A percentile compares a stretch with the other conserved stretches of the same genome.
These are phyloP conservation scores for Fraxinus sp. DNA, from an alignment of 305 asterid genomes.

Conservation along the genomic window DNA sequence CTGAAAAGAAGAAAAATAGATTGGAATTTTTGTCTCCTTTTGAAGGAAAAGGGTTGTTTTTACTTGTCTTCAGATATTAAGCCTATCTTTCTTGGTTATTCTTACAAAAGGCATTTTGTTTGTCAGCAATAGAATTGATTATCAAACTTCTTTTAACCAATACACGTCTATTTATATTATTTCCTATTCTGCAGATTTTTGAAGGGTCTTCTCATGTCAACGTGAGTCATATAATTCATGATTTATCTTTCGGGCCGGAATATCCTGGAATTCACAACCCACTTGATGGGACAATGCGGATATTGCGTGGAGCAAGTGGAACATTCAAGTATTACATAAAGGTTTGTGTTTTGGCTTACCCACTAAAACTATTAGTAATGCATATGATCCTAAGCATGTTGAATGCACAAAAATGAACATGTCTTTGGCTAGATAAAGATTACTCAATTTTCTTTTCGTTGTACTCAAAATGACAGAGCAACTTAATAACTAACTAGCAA, in stretches of 20 bases:
- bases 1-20: neutral
- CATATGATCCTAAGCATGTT: neutral
- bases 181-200: constrained; percentile 68
- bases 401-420: neutral
- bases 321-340: constrained; percentile 97
- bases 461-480: neutral
- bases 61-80: neutral
- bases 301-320: constrained; percentile 83
- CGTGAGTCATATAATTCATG: constrained; percentile 91
- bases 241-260: constrained; percentile 91
- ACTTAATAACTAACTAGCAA: neutral
- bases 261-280: constrained; percentile 98
- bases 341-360: constrained; percentile 45
- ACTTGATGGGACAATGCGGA: constrained; percentile 82
- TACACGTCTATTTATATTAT: constrained; percentile 5
- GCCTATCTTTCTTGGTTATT: neutral
- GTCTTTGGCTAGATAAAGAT: constrained; percentile 16
- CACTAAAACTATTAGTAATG: neutral
- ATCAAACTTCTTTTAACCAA: neutral
- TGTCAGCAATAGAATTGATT: constrained; percentile 8
- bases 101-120: neutral
- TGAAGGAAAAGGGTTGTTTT: constrained; percentile 1
- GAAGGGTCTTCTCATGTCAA: constrained; percentile 85
- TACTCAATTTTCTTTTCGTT: neutral
- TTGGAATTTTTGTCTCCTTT: neutral